A percentile compares a stretch with the other conserved stretches of the same genome.
Evolutionary conservation across 2,329 filamentous ascomycete species (phyloP).

Genomic region (Trichoderma atrobrunneum): DNA sequence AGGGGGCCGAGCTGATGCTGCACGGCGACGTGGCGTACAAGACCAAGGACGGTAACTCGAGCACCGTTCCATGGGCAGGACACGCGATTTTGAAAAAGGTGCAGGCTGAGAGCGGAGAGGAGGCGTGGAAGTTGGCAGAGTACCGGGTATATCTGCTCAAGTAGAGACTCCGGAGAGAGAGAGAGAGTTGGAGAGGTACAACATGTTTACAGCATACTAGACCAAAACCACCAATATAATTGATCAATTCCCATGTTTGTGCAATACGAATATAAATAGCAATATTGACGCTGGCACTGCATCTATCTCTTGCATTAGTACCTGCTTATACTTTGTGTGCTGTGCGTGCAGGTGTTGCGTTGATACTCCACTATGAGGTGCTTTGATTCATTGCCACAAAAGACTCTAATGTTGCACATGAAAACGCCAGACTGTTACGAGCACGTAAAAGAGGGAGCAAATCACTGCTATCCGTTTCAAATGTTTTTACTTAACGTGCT

Average conservation of each 20-base stretch:
- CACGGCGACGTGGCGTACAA: conserved; percentile 31
- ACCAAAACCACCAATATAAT: background rate
- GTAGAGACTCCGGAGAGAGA: background rate
- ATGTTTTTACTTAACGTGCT: background rate
- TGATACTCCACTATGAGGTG: background rate
- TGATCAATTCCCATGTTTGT: background rate
- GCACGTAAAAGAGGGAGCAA: background rate
- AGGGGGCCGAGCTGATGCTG: conserved; percentile 36
- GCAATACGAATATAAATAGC: background rate
- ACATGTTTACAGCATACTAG: background rate
- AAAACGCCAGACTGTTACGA: background rate
- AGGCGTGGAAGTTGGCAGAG: conserved; percentile 34
- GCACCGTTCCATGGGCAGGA: conserved; percentile 32
- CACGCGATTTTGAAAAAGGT: conserved; percentile 32
- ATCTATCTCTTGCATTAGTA: background rate
- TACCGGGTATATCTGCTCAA: conserved; percentile 36
- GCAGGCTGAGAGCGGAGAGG: conserved; percentile 21
- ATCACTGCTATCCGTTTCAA: background rate
- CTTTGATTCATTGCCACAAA: background rate
- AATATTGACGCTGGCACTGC: background rate
- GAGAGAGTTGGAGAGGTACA: background rate
- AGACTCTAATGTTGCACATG: background rate
- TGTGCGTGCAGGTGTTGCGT: background rate
- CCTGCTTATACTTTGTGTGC: background rate
- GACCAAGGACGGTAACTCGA: conserved; percentile 29